A percentile compares a stretch with the other conserved stretches of the same genome.
Evolutionary conservation across 208 protist species (phyloP).

Genomic region (Leishmania guyanensis): DNA sequence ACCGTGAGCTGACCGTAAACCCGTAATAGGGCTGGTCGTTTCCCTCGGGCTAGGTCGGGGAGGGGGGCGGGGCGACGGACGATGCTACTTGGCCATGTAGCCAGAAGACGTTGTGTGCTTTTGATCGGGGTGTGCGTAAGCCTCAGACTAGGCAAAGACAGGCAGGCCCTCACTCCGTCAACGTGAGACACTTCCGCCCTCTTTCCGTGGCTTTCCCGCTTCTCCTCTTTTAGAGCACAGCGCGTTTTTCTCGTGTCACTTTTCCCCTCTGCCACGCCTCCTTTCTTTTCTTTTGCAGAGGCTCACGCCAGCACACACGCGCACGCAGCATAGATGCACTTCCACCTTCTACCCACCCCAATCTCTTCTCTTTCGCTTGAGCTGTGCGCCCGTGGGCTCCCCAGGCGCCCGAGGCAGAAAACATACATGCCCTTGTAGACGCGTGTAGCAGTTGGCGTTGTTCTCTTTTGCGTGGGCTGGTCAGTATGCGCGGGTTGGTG

Average conservation of each 20-base stretch:
- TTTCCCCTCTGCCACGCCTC: neutral
- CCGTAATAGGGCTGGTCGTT: neutral
- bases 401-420: neutral
- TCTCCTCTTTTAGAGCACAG: neutral
- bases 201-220: neutral
- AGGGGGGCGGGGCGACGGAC: neutral
- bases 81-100: neutral
- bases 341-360: neutral
- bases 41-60: neutral
- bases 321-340: neutral
- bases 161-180: neutral
- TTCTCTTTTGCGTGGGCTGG: neutral
- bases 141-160: neutral
- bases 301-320: neutral
- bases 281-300: neutral
- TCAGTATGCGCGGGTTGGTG: neutral
- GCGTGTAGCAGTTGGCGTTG: neutral
- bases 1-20: conserved; percentile 43
- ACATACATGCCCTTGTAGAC: neutral
- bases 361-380: neutral
- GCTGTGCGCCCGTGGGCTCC: neutral
- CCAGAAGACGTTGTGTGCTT: neutral
- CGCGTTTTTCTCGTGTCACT: neutral
- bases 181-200: neutral
- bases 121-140: neutral